A percentile compares a stretch with the other conserved stretches of the same genome.
phyloP scores from a whole-genome alignment of 1,284 basidiomycete genomes.

The Caloboletus firmus region DNA sequence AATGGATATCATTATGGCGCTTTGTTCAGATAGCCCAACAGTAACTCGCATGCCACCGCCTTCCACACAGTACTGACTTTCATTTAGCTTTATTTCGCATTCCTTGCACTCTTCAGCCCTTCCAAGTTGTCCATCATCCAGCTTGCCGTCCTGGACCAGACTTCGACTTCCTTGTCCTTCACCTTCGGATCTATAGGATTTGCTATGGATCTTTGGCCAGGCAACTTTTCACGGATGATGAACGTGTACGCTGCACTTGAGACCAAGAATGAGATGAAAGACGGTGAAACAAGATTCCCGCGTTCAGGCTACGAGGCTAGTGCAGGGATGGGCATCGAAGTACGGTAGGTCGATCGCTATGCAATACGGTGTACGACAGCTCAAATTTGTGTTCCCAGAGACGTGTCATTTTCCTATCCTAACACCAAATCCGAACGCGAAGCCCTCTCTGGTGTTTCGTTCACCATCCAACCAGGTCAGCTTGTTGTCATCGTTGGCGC shows the following conservation, averaged over 20 bases:
- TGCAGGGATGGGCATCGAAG: constrained; percentile 39
- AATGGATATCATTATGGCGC: constrained; percentile 15
- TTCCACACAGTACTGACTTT: not conserved
- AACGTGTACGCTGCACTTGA: constrained; percentile 23
- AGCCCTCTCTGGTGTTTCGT: constrained; percentile 43
- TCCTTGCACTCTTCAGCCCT: constrained; percentile 35
- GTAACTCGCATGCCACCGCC: constrained; percentile 14
- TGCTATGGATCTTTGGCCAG: constrained; percentile 9
- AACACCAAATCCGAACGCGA: constrained; percentile 38
- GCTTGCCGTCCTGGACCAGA: constrained; percentile 37
- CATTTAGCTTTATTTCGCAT: constrained; percentile 37
- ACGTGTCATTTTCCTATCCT: constrained; percentile 50
- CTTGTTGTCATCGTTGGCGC: constrained; percentile 71
- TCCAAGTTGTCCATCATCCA: constrained; percentile 36
- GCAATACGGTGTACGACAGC: too few species aligned
- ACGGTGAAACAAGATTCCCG: constrained; percentile 23
- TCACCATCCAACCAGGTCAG: constrained; percentile 46
- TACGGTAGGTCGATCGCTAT: constrained; percentile 28
- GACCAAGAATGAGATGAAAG: constrained; percentile 19
- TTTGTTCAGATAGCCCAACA: constrained; percentile 35
- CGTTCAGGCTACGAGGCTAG: constrained; percentile 19
- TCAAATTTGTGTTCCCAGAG: constrained; percentile 23
- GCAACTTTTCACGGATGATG: constrained; percentile 13
- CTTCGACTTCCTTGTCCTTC: constrained; percentile 24
- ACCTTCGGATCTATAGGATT: constrained; percentile 16